phyloP scores from a whole-genome alignment of 768 basidiomycete genomes.

The Pholiota conissans region DNA sequence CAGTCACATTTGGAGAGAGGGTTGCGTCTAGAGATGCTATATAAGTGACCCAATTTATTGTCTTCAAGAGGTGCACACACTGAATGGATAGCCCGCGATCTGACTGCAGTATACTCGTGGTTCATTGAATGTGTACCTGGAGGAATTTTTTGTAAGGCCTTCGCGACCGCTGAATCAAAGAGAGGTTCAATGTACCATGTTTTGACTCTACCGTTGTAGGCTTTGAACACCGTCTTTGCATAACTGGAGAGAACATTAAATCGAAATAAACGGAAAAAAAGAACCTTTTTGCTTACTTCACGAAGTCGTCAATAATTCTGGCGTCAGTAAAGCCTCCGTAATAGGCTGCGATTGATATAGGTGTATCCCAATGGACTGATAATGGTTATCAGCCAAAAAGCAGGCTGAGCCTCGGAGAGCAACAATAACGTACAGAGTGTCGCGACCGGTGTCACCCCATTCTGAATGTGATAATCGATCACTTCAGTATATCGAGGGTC shows the following conservation, averaged over 20 bases:
- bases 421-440: conserved; percentile 44
- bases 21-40: conserved; percentile 32
- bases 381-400: background rate
- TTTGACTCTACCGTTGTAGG: conserved; percentile 47
- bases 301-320: conserved; percentile 46
- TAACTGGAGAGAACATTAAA: conserved; percentile 29
- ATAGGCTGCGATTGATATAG: conserved; percentile 44
- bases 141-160: background rate
- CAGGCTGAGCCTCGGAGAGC: too few relatives aligned
- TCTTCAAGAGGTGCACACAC: too few relatives aligned
- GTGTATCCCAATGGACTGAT: conserved; percentile 51
- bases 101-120: conserved; percentile 43
- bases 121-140: conserved; percentile 54
- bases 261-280: background rate
- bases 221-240: conserved; percentile 48
- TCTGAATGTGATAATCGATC: conserved; percentile 42
- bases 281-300: conserved; percentile 34
- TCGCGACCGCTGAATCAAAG: background rate
- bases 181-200: conserved; percentile 35
- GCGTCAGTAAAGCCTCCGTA: conserved; percentile 51
- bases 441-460: conserved; percentile 44
- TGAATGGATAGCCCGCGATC: conserved; percentile 40
- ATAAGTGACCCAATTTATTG: too few relatives aligned
- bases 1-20: conserved; percentile 41
- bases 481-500: conserved; percentile 30